phyloP scores from a whole-genome alignment of 345 rosid species.

The Ceriops tagal region DNA sequence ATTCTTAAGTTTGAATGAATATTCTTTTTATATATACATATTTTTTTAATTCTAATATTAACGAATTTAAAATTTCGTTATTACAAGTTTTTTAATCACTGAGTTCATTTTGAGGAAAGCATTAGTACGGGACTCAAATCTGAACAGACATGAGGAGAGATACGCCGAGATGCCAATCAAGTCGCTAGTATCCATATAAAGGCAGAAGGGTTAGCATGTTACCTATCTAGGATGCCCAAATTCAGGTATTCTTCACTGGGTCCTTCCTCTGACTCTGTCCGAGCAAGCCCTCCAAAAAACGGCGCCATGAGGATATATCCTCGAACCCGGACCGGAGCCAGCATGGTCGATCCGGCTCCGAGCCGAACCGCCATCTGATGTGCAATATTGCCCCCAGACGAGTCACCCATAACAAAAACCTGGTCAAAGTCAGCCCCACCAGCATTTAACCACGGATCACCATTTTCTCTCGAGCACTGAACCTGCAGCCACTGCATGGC shows the following conservation, averaged over 20 bases:
- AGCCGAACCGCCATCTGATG: constrained; percentile 68
- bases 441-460: constrained; percentile 37
- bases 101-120: no score
- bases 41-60: no score
- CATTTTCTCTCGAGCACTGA: constrained; percentile 35
- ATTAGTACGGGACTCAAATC: no score
- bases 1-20: no score
- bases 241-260: constrained; percentile 55
- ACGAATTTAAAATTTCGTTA: no score
- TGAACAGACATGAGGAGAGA: no score
- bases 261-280: constrained; percentile 78
- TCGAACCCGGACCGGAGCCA: constrained; percentile 58
- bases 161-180: no score
- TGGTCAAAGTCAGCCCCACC: constrained; percentile 47
- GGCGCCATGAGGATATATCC: constrained; percentile 81
- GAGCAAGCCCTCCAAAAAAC: constrained; percentile 72
- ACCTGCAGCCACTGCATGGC: constrained; percentile 48
- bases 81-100: no score
- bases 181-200: no score
- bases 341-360: constrained; percentile 33
- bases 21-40: no score
- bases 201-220: not conserved
- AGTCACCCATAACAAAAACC: constrained; percentile 72
- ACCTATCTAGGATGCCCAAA: constrained; percentile 78
- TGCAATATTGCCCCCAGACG: constrained; percentile 87